These are phyloP conservation scores for Pichia manshurica DNA, from an alignment of 805 yeast species.

Conservation along the genomic window DNA sequence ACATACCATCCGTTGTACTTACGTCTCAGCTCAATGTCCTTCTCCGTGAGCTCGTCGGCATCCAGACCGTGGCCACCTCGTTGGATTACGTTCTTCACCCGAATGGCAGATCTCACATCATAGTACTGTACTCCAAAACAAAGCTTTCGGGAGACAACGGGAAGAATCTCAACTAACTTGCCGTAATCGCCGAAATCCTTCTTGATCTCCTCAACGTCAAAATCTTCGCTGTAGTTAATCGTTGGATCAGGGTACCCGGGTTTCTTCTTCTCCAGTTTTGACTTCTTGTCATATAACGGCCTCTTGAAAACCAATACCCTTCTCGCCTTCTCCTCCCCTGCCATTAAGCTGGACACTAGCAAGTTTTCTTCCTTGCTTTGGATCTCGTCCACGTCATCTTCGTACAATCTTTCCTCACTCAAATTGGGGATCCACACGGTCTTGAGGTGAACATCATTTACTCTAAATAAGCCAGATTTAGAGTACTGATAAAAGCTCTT, in stretches of 20 bases:
- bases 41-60: background rate
- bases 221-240: slow-evolving; percentile 36
- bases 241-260: slow-evolving; percentile 39
- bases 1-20: slow-evolving; percentile 58
- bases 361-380: slow-evolving; percentile 6
- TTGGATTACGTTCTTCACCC: slow-evolving; percentile 46
- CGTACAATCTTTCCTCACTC: slow-evolving; percentile 6
- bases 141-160: slow-evolving; percentile 61
- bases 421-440: slow-evolving; percentile 40
- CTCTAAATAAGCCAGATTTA: slow-evolving; percentile 45
- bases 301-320: slow-evolving; percentile 49
- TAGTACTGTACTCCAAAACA: slow-evolving; percentile 56
- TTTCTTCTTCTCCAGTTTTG: slow-evolving; percentile 16
- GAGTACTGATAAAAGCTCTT: slow-evolving; percentile 46
- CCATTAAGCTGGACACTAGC: slow-evolving; percentile 21
- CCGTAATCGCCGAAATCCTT: slow-evolving; percentile 55
- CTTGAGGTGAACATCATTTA: slow-evolving; percentile 49
- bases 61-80: background rate
- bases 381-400: slow-evolving; percentile 1
- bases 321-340: slow-evolving; percentile 40
- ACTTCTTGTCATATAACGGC: slow-evolving; percentile 25
- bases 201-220: slow-evolving; percentile 40
- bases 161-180: slow-evolving; percentile 51
- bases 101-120: slow-evolving; percentile 54
- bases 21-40: background rate